Conservation (phyloP, 208 protist genomes). For the Tetramitus jugosus region DNA sequence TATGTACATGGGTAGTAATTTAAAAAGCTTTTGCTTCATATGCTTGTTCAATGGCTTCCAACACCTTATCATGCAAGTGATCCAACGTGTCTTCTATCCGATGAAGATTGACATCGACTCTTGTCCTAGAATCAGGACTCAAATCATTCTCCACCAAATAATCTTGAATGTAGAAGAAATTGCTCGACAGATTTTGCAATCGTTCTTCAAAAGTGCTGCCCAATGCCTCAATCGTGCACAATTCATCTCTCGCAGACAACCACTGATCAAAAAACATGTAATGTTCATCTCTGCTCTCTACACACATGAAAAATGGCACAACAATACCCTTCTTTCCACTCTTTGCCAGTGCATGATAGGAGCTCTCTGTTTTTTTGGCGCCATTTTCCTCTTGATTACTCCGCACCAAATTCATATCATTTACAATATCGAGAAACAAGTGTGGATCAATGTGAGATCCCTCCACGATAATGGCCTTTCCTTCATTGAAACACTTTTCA, state of each 20-base stretch:
- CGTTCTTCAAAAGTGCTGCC: neutral
- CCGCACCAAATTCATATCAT: neutral
- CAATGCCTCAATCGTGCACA: neutral
- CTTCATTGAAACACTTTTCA: neutral
- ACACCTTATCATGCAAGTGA: neutral
- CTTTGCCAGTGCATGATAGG: too few species aligned
- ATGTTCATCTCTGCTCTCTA: neutral
- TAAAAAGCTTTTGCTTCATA: neutral
- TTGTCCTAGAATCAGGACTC: neutral
- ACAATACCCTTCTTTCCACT: neutral
- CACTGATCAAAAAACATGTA: constrained; percentile 12
- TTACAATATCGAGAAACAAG: neutral
- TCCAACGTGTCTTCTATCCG: neutral
- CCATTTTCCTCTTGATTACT: neutral
- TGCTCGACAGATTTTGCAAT: neutral
- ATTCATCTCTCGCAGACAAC: neutral
- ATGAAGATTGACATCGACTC: neutral
- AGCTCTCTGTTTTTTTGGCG: too few species aligned
- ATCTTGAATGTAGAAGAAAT: neutral
- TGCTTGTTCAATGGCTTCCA: neutral
- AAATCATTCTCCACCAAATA: neutral
- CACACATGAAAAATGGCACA: neutral
- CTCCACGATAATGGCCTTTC: neutral
- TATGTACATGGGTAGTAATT: neutral
- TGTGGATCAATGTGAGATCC: neutral